These are phyloP conservation scores for Crithidia sp. DNA, from an alignment of 208 protist genomes.

Conservation along the genomic window DNA sequence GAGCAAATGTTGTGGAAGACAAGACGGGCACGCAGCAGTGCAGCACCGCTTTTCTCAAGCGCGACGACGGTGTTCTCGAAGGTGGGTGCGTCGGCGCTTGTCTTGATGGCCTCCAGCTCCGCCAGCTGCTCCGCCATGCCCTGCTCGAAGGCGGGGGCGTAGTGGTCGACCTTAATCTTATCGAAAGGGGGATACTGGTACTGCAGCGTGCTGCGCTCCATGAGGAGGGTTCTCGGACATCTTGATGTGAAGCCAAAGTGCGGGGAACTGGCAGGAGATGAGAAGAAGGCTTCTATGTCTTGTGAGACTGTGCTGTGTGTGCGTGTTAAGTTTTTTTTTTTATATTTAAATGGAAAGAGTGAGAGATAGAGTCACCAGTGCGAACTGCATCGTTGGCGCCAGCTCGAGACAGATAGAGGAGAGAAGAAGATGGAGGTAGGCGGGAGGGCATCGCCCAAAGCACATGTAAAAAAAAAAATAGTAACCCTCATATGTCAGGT, in stretches of 20 bases:
- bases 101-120: slow-evolving; percentile 43
- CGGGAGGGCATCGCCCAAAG: too few relatives aligned
- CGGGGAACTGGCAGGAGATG: not conserved
- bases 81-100: slow-evolving; percentile 29
- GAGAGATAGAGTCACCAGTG: too few relatives aligned
- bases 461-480: too few relatives aligned
- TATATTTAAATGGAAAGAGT: too few relatives aligned
- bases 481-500: too few relatives aligned
- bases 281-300: not conserved
- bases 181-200: slow-evolving; percentile 53
- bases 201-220: slow-evolving; percentile 45
- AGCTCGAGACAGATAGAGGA: too few relatives aligned
- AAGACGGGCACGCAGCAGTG: slow-evolving; percentile 24
- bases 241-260: not conserved
- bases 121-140: slow-evolving; percentile 52
- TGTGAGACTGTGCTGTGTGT: not conserved
- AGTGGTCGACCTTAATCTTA: slow-evolving; percentile 53
- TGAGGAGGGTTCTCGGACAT: slow-evolving; percentile 47
- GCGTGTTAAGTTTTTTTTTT: too few relatives aligned
- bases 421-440: too few relatives aligned
- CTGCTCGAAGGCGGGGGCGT: slow-evolving; percentile 56
- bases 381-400: too few relatives aligned
- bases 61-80: slow-evolving; percentile 63
- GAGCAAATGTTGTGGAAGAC: slow-evolving; percentile 52
- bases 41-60: slow-evolving; percentile 43